Percentiles rank a stretch among this genome's conserved stretches.
These are phyloP conservation scores for Mycena belliarum DNA, from an alignment of 768 basidiomycete species.

Conservation along the genomic window DNA sequence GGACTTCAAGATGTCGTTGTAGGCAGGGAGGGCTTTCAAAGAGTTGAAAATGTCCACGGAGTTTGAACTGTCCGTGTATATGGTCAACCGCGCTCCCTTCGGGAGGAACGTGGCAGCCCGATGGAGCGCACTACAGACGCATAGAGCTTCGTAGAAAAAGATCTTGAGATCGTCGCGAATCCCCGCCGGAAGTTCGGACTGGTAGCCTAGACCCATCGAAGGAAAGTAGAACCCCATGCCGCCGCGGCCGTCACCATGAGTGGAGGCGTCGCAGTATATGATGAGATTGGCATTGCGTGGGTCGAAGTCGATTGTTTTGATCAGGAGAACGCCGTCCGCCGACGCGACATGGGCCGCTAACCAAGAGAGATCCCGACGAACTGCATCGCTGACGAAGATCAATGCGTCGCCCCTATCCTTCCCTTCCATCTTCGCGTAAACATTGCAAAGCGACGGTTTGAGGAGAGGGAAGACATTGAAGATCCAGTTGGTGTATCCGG, in stretches of 20 bases:
- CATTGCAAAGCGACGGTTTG: slow-evolving; percentile 26
- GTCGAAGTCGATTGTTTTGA: slow-evolving; percentile 25
- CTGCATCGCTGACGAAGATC: slow-evolving; percentile 14
- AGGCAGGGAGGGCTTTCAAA: no score
- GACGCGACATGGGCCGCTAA: slow-evolving; percentile 23
- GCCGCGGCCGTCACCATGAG: slow-evolving; percentile 20
- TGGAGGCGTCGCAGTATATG: slow-evolving; percentile 26
- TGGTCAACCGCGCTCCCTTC: no score
- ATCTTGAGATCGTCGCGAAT: slow-evolving; percentile 11
- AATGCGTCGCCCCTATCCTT: no score
- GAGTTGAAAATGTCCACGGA: no score
- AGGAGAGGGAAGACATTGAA: slow-evolving; percentile 38
- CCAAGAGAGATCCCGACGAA: slow-evolving; percentile 37
- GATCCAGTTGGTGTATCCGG: no score
- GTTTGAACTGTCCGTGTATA: no score
- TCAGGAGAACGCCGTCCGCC: slow-evolving; percentile 24
- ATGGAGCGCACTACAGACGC: slow-evolving; percentile 15
- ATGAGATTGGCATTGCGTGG: slow-evolving; percentile 8
- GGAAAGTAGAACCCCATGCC: slow-evolving; percentile 28
- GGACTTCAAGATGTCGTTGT: slow-evolving; percentile 24
- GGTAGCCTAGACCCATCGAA: slow-evolving; percentile 2
- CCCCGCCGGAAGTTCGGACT: slow-evolving; percentile 4
- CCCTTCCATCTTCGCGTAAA: slow-evolving; percentile 34
- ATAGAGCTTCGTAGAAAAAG: slow-evolving; percentile 29
- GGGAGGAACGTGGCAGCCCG: no score